Conservation (phyloP, 73 alveolate species). For the Blepharisma japonicum region DNA sequence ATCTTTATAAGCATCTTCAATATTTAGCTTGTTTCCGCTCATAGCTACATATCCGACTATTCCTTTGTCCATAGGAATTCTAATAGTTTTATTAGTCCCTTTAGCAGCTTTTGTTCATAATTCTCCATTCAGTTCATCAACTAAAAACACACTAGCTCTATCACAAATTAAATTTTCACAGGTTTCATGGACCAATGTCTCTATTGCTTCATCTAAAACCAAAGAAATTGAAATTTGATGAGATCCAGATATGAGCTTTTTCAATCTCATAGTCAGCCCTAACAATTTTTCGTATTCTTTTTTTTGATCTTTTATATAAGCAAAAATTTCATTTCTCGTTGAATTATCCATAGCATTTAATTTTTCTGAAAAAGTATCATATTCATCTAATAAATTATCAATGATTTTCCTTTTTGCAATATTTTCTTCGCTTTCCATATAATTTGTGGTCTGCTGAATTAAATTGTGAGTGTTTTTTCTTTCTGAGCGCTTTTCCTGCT, state of each 20-base stretch:
- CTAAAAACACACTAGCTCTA: conserved; percentile 51
- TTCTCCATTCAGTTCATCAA: conserved; percentile 76
- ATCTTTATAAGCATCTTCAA: conserved; percentile 60
- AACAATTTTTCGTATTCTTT: conserved; percentile 14
- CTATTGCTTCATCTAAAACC: conserved; percentile 34
- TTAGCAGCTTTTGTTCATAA: conserved; percentile 73
- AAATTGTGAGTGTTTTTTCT: background rate
- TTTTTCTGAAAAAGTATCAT: conserved; percentile 11
- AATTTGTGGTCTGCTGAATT: no score
- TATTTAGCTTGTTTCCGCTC: conserved; percentile 42
- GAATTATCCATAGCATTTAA: no score
- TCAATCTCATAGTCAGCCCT: background rate
- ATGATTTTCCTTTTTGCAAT: background rate
- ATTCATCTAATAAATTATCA: conserved; percentile 14
- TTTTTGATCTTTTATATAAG: background rate
- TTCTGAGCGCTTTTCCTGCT: background rate
- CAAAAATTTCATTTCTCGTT: no score
- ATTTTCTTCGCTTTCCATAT: no score
- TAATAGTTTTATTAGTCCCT: conserved; percentile 61
- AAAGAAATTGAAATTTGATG: background rate
- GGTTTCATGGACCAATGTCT: conserved; percentile 38
- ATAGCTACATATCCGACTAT: conserved; percentile 59
- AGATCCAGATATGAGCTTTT: conserved; percentile 1
- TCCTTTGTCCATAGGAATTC: conserved; percentile 63
- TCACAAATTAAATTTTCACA: conserved; percentile 37